phyloP scores from a whole-genome alignment of 225 moss, liverwort and hornwort genomes.

The Climacium dendroides region DNA sequence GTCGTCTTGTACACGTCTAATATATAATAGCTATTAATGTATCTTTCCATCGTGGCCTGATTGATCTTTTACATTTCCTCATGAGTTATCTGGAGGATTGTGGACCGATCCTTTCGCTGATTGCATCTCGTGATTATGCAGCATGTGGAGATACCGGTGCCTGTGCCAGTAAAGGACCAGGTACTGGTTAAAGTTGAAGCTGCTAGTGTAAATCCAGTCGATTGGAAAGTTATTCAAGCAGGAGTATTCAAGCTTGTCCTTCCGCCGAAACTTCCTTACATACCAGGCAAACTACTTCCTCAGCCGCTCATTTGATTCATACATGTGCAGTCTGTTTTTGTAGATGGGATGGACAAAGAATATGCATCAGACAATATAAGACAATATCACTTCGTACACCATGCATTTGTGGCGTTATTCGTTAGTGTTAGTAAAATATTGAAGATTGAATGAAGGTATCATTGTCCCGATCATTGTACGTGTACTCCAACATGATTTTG shows the following conservation, averaged over 20 bases:
- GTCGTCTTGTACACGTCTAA: background rate
- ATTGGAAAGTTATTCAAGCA: slow-evolving; percentile 25
- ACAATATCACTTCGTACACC: background rate
- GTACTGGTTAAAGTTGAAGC: slow-evolving; percentile 45
- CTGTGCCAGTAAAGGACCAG: slow-evolving; percentile 18
- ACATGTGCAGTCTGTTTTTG: background rate
- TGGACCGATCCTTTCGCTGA: background rate
- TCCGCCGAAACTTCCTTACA: slow-evolving; percentile 23
- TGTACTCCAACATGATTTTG: background rate
- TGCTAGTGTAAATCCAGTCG: slow-evolving; percentile 33
- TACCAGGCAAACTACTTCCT: background rate
- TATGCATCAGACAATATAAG: background rate
- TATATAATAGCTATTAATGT: background rate
- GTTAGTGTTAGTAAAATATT: background rate
- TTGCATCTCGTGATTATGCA: slow-evolving; percentile 2
- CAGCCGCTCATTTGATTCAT: background rate
- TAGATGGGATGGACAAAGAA: background rate
- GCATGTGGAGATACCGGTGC: slow-evolving; percentile 36
- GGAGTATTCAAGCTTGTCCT: background rate
- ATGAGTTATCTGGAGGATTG: background rate
- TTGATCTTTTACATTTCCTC: background rate
- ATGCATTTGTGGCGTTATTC: background rate
- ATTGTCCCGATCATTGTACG: too few species aligned
- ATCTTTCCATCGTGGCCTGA: background rate
- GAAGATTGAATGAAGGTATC: too few species aligned